Evolutionary conservation across 352 stramenopile genomes (phyloP), one percentile per base, ranked within the genome.

Genomic region (Phytopythium montanum): DNA sequence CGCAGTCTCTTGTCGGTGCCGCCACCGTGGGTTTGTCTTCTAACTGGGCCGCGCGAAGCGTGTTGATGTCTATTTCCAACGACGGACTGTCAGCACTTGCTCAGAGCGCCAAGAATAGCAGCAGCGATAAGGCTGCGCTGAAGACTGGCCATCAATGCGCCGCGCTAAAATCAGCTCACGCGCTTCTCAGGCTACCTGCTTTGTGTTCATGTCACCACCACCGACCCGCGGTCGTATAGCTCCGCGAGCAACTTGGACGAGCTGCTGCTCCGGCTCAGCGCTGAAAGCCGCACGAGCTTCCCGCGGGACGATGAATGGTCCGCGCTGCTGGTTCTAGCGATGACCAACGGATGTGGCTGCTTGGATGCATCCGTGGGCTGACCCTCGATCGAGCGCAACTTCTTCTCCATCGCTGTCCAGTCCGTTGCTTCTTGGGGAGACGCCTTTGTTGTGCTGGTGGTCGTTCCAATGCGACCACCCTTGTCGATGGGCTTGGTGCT

Each of bases 191-290:
- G 19, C 18, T 28, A n/a, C n/a, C n/a, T n/a, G n/a, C n/a, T n/a
- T n/a, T n/a, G 8, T 18, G 42, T 25, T 41, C 25, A 55, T 16
- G 12, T 19, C 23, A 56, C 50, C 10, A n/a, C 14, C 1, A 46
- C n/a, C 0, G 52, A 57, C 5, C 19, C 13, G 8, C 52, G 52
- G 18, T 48, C 52, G 25, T 57, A 57, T 2, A 57, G 52, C 34
- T 46, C 52, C 0, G 52, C 52, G 21, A 57, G 52, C 21, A 57
- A 19, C 25, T n/a, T 42, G 38, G 52, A 57, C 21, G 52, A 38
- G 38, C 52, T 57, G 48, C 63, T 72, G 51, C 68, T 55, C 19
- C 69, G 69, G 28, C 59, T 73, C 39, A 76, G 38, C 21, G 23
- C 18, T 3, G 59, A 62, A 18, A 71, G 33, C 25, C 36, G 59